phyloP scores from a whole-genome alignment of 2,329 filamentous ascomycete species.

The Curvularia lunata region DNA sequence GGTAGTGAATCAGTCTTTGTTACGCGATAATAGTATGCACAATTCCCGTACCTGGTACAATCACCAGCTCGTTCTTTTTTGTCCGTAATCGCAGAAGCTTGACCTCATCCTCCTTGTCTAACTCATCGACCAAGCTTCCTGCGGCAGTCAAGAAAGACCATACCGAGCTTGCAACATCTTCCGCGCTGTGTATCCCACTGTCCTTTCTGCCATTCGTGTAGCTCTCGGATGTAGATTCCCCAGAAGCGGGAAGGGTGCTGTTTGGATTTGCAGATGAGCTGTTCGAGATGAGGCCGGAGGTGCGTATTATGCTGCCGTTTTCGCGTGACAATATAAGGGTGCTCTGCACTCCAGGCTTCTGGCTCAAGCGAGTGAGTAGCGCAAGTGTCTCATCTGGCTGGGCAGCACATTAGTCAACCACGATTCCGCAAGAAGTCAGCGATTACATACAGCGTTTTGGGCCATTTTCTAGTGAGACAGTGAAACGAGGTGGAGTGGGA shows the following conservation, averaged over 20 bases:
- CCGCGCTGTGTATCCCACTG: conserved; percentile 64
- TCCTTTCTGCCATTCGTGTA: conserved; percentile 48
- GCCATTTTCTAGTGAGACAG: conserved; percentile 28
- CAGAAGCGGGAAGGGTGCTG: conserved; percentile 45
- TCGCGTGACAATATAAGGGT: conserved; percentile 76
- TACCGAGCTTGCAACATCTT: conserved; percentile 77
- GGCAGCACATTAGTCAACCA: conserved; percentile 5
- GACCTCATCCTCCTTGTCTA: conserved; percentile 79
- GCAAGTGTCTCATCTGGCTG: conserved; percentile 65
- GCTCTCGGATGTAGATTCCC: conserved; percentile 38
- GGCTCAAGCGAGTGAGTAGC: conserved; percentile 72
- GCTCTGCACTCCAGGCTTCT: conserved; percentile 80
- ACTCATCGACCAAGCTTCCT: conserved; percentile 71
- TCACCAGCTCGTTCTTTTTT: conserved; percentile 84
- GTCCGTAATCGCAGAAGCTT: conserved; percentile 78
- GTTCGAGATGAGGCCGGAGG: conserved; percentile 70
- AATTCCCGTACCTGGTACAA: conserved; percentile 66
- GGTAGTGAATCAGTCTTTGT: conserved; percentile 21
- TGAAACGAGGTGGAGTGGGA: conserved; percentile 1
- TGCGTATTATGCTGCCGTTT: conserved; percentile 76
- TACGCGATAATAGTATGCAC: neutral
- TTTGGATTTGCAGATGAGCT: conserved; percentile 59
- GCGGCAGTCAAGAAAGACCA: conserved; percentile 77
- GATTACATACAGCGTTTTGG: conserved; percentile 35
- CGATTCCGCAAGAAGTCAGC: neutral